Evolutionary conservation across 805 yeast genomes (phyloP).

Genomic region (Lipomyces starkeyi): DNA sequence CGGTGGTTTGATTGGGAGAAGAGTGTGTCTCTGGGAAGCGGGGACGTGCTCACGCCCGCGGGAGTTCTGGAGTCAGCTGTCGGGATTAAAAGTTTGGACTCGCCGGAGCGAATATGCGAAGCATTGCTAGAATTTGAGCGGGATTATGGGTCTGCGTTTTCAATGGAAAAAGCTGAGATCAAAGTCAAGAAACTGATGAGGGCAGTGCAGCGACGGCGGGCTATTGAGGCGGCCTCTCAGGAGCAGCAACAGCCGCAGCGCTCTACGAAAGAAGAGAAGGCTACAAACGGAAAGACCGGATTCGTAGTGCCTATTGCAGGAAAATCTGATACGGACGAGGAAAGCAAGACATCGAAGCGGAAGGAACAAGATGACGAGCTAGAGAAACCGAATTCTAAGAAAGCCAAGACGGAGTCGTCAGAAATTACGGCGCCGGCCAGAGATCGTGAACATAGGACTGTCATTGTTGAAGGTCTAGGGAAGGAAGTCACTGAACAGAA

Average conservation of each 20-base stretch:
- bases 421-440: constrained; percentile 15
- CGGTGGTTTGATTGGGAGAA: constrained; percentile 51
- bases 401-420: constrained; percentile 16
- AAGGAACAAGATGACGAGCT: constrained; percentile 4
- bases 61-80: constrained; percentile 48
- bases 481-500: constrained; percentile 48
- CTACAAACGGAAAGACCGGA: neutral
- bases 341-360: constrained; percentile 6
- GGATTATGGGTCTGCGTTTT: constrained; percentile 45
- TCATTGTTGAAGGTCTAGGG: constrained; percentile 60
- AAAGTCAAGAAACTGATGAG: constrained; percentile 43
- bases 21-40: constrained; percentile 38
- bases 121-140: constrained; percentile 53
- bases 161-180: constrained; percentile 42
- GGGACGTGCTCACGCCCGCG: constrained; percentile 41
- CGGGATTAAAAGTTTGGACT: constrained; percentile 48
- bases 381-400: constrained; percentile 9
- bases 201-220: constrained; percentile 29
- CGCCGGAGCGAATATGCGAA: constrained; percentile 58
- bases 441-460: constrained; percentile 61
- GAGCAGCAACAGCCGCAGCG: constrained; percentile 23
- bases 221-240: constrained; percentile 29
- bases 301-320: neutral
- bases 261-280: neutral
- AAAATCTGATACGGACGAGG: neutral